Conservation (phyloP, 2,329 filamentous ascomycete species). For the Penicillium crustosum region DNA sequence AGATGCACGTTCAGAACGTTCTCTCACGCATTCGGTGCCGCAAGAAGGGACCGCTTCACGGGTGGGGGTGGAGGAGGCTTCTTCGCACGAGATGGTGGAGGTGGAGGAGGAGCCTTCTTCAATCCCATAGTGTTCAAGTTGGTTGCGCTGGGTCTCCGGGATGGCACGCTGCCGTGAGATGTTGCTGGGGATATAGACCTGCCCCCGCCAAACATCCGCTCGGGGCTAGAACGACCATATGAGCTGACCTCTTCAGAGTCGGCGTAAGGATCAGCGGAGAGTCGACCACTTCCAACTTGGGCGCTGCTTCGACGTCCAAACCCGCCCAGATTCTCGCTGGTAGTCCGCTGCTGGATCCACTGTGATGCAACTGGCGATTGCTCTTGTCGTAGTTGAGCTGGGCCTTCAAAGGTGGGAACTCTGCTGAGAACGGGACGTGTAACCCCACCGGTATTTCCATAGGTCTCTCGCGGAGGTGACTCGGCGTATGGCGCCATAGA, state of each 20-base stretch:
- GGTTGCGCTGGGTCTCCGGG: conserved; percentile 53
- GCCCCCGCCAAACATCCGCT: conserved; percentile 47
- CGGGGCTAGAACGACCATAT: conserved; percentile 50
- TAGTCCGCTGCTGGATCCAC: conserved; percentile 50
- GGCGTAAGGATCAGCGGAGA: conserved; percentile 47
- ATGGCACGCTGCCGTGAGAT: conserved; percentile 52
- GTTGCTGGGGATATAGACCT: conserved; percentile 56
- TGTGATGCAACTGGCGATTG: conserved; percentile 49
- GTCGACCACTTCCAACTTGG: conserved; percentile 46
- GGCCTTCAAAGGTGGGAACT: conserved; percentile 60
- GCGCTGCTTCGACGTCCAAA: conserved; percentile 45
- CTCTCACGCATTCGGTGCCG: conserved; percentile 27
- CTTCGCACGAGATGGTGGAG: conserved; percentile 62
- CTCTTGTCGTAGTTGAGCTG: conserved; percentile 54
- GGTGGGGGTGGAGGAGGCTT: conserved; percentile 66
- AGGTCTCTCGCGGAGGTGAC: conserved; percentile 43
- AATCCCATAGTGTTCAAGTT: conserved; percentile 34
- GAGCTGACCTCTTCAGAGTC: conserved; percentile 54
- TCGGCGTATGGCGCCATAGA: conserved; percentile 34
- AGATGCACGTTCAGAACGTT: conserved; percentile 9
- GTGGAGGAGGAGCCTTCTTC: conserved; percentile 62
- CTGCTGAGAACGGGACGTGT: conserved; percentile 52
- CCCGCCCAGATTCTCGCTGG: conserved; percentile 56
- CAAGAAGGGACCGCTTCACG: conserved; percentile 55
- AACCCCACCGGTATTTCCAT: conserved; percentile 29